Evolutionary conservation across 192 early-diverging fungal species (phyloP), one percentile per base, ranked within the genome.

Genomic region (Mortierella claussenii): DNA sequence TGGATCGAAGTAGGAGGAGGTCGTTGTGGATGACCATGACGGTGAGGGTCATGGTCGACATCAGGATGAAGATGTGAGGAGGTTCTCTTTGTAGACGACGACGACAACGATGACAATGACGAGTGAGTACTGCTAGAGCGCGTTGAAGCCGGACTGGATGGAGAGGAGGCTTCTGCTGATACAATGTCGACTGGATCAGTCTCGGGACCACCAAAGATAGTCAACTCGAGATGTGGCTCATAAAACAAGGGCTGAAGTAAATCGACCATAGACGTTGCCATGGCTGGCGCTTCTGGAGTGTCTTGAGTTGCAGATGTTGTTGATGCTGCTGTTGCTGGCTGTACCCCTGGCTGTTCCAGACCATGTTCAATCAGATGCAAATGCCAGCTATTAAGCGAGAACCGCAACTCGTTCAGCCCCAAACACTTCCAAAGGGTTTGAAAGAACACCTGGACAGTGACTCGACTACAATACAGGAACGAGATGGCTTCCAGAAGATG

Each of bases 401-500:
- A 69, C 24, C 43, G 8, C 18, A 69, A 48, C 24, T 61, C 58
- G 6, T 60, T 11, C 30, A 69, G 27, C 0, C 12, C 30, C 2
- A 45, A 24, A 32, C 68, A 69, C 33, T 18, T 55, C 68, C 68
- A 69, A 5, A 55, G 58, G 2, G 6, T 40, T 17, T 69, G 68
- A 36, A 69, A 69, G 50, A 69, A 69, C 13, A 69, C 59, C 12
- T 18, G 28, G 32, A 33, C 58, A 0, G 58, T 37, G 43, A 69
- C 43, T 13, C 68, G 49, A 61, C 53, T 31, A 32, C 68, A 69
- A 30, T 45, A 69, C 43, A 69, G 20, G 44, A 69, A 61, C 32
- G 57, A 54, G 9, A 69, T 37, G 2, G 59, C 26, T 27, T 44
- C 30, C 24, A 69, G 68, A 26, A 52, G 10, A 4, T 10, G 33